Conservation (phyloP, 2,329 filamentous ascomycete species). For the Colletotrichum navitas region DNA sequence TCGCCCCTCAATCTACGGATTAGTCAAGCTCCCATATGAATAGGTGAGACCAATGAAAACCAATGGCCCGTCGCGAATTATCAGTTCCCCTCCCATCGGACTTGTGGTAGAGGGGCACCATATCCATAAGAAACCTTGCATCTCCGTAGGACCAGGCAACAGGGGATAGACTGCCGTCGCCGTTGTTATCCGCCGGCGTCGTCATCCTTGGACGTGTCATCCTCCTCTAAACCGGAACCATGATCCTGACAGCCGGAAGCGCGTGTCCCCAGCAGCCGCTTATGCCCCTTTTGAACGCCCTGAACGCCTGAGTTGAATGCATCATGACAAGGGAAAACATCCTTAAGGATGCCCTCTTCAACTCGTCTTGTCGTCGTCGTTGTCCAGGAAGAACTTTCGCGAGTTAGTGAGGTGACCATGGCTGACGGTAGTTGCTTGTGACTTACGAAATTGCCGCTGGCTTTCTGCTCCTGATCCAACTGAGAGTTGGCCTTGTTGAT, state of each 20-base stretch:
- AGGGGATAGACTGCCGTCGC: slow-evolving; percentile 76
- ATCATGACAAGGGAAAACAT: slow-evolving; percentile 51
- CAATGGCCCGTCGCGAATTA: slow-evolving; percentile 27
- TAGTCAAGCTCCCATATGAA: slow-evolving; percentile 21
- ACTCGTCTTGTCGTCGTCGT: slow-evolving; percentile 74
- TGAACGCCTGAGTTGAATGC: slow-evolving; percentile 62
- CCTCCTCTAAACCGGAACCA: slow-evolving; percentile 56
- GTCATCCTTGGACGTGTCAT: slow-evolving; percentile 72
- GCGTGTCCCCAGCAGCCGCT: slow-evolving; percentile 48
- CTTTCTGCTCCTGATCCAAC: slow-evolving; percentile 97
- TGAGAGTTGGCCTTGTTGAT: slow-evolving; percentile 98
- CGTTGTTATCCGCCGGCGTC: slow-evolving; percentile 66
- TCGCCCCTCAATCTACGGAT: slow-evolving; percentile 67
- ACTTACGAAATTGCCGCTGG: slow-evolving; percentile 89
- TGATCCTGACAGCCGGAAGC: slow-evolving; percentile 48
- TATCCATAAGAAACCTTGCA: slow-evolving; percentile 29
- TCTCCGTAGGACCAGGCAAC: slow-evolving; percentile 70
- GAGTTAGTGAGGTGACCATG: slow-evolving; percentile 42
- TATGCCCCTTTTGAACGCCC: slow-evolving; percentile 62
- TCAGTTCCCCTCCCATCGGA: background rate
- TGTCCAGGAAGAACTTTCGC: slow-evolving; percentile 91
- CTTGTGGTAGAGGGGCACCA: background rate
- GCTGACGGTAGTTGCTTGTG: slow-evolving; percentile 16
- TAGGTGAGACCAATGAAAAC: slow-evolving; percentile 10
- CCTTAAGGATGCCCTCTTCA: slow-evolving; percentile 66